Evolutionary conservation across 1,284 basidiomycete species (phyloP).

Genomic region (Rhodotorula sp.): DNA sequence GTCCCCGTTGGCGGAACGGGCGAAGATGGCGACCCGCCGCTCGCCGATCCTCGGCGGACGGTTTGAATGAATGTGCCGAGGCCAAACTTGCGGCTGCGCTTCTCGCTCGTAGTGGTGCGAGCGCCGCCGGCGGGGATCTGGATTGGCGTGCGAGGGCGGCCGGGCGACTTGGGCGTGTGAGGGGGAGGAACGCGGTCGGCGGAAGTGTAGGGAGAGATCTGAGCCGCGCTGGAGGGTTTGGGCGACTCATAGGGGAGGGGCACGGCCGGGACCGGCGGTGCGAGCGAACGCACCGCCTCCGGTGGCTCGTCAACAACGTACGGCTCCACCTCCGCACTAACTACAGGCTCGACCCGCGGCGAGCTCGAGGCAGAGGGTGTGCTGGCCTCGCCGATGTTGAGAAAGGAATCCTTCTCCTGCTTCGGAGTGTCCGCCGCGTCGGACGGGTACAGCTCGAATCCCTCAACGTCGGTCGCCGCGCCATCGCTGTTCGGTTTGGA

Average conservation of each 20-base stretch:
- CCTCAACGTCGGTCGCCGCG: background rate
- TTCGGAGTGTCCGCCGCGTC: background rate
- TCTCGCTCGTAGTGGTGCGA: background rate
- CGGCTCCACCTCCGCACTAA: background rate
- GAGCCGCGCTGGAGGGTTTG: background rate
- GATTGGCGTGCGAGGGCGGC: background rate
- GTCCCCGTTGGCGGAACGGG: background rate
- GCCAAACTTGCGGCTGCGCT: constrained; percentile 9
- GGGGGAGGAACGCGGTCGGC: background rate
- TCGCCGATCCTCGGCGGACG: background rate
- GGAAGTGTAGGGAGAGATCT: background rate
- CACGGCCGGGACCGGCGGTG: background rate
- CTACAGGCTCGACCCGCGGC: too few relatives aligned
- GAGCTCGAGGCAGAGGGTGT: background rate
- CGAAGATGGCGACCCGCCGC: background rate
- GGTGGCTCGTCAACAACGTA: constrained; percentile 1
- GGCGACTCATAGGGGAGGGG: background rate
- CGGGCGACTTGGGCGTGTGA: background rate
- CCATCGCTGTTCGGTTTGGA: background rate
- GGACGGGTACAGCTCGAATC: background rate
- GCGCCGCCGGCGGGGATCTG: background rate
- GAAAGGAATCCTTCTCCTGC: background rate
- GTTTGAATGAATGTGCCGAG: background rate
- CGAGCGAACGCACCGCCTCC: too few relatives aligned
- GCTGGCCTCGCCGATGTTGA: background rate